Evolutionary conservation across 2,329 filamentous ascomycete species (phyloP), one percentile per base, ranked within the genome.

Genomic region (Monilinia fructicola): DNA sequence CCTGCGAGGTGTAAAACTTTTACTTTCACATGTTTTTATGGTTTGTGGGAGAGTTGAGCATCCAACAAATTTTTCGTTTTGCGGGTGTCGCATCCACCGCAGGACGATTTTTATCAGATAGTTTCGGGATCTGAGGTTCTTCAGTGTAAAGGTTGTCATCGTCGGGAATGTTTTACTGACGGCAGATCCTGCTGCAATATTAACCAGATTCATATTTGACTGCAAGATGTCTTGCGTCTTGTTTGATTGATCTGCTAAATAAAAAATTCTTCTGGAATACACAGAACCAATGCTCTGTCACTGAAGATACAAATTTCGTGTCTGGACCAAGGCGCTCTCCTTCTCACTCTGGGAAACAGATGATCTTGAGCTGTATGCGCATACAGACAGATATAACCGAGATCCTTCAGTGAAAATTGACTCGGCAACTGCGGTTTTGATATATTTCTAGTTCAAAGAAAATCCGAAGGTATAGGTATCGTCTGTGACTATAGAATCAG

Each of bases 401-500:
- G 31, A 46, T 4, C 28, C 35, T 52, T 54, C 28, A 35, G 52
- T 26, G 9, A 6, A 10, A 11, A 9, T n/a, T 18, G 26, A 18
- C 11, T 23, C n/a, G 28, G 21, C 10, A 9, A n/a, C 9, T 31
- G 16, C 2, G 18, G 28, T 46, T 16, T 46, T 46, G 16, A 40
- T 6, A 18, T n/a, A 14, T n/a, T 6, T 11, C 28, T 31, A 5
- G 9, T 21, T 31, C 4, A 28, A n/a, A 6, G 16, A 16, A 31
- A 53, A 54, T 28, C 12, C n/a, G 16, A 63, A 63, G 21, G 10
- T 35, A 42, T 66, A 71, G 1, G 16, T 56, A 23, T 62, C 35
- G 4, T 71, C 66, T 4, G 66, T 67, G 3, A 55, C 31, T 21
- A 67, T 53, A 14, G 68, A 68, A 10, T 48, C 21, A 7, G 54